Conservation (phyloP, 225 moss, liverwort and hornwort genomes). For the Pseudisothecium myosuroides region DNA sequence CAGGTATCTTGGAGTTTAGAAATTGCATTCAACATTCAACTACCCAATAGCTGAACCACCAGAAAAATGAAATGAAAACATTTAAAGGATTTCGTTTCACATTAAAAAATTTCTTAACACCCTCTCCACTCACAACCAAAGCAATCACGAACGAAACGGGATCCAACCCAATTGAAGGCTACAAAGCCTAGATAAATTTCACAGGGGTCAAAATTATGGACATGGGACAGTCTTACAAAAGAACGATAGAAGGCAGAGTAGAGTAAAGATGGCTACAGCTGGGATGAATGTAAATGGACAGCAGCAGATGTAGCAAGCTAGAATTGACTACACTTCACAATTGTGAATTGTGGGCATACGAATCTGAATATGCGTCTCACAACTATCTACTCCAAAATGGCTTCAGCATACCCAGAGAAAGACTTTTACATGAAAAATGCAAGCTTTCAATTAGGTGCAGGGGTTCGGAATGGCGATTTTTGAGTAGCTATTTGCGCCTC, state of each 20-base stretch:
- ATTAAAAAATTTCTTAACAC: not conserved
- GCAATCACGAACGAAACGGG: not conserved
- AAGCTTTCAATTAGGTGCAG: slow-evolving; percentile 11
- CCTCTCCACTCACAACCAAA: not conserved
- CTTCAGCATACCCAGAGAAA: not conserved
- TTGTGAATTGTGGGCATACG: not conserved
- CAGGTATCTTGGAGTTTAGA: not conserved
- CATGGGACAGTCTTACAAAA: slow-evolving; percentile 11
- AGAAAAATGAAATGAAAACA: not conserved
- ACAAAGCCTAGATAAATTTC: not conserved
- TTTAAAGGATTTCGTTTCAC: not conserved
- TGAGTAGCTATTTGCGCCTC: slow-evolving; percentile 23
- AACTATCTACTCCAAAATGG: not conserved
- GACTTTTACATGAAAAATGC: not conserved
- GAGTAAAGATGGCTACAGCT: not conserved
- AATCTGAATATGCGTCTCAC: not conserved
- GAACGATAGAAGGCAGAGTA: not conserved
- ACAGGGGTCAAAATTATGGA: slow-evolving; percentile 11
- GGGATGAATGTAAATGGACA: not conserved
- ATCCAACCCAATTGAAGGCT: not conserved
- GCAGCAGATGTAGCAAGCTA: not conserved
- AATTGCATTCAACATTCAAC: not conserved
- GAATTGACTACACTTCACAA: not conserved
- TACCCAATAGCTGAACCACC: not conserved
- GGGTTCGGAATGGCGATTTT: not conserved